Evolutionary conservation across 2,329 filamentous ascomycete genomes (phyloP), one percentile per base, ranked within the genome.

Genomic region (Fusarium pseudocircinatum): DNA sequence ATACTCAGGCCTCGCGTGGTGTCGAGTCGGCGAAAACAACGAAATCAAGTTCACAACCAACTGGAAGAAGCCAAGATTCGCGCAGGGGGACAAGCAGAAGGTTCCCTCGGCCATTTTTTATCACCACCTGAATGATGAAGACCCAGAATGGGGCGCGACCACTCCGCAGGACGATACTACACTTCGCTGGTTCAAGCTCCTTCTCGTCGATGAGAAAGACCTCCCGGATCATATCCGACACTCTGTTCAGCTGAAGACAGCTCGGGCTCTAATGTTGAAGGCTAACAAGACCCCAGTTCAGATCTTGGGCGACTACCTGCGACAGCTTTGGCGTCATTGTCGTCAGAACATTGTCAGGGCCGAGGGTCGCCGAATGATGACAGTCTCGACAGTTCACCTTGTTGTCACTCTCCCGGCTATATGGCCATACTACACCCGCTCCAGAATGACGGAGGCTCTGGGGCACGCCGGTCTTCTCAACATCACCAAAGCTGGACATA

Each of bases 321-420:
- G 70, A 0, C 60, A 70, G 5, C 34, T 86, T 0, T 85, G 83
- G 83, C 32, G 70, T 0, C 79, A 83, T 36, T 67, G 65, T 6
- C 54, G 78, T 0, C 57, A 76, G 2, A 67, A 65, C 14, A 82
- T 85, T 16, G 63, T 56, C 15, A 53, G 66, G 28, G 70, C 77
- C 1, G 50, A 76, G 8, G 81, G 81, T 0, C n/a, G 65, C 1
- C 52, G 66, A 0, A 65, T 58, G 54, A 47, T 58, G 40, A 49
- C 10, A 8, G 24, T 49, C 54, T 58, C 54, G 20, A 26, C 18
- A 0, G 78, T 85, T 16, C 78, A 83, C 18, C 72, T 87, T 6
- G 79, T 86, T 4, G 69, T 85, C 3, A 86, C 85, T 0, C 42
- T 87, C 0, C 85, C 85, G 0, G 85, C 85, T 0, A 86, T 87